Evolutionary conservation across 2,329 filamentous ascomycete species (phyloP).

Genomic region (Sporothrix mexicana): DNA sequence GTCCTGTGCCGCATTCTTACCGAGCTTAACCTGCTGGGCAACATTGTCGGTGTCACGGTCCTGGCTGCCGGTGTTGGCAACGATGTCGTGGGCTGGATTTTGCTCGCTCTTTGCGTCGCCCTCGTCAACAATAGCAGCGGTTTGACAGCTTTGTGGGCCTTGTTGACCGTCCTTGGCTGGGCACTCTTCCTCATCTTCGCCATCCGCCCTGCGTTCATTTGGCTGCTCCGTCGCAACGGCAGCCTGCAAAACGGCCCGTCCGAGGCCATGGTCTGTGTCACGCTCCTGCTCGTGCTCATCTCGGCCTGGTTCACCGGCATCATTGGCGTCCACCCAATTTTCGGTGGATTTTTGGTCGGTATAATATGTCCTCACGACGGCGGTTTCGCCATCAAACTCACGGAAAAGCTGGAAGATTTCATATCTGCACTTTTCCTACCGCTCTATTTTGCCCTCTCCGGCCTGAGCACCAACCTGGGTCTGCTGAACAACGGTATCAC

Average conservation of each 20-base stretch:
- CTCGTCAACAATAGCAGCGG: constrained; percentile 87
- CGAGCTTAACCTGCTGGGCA: constrained; percentile 83
- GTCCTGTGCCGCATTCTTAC: constrained; percentile 93
- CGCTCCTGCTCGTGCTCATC: constrained; percentile 75
- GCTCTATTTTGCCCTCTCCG: constrained; percentile 91
- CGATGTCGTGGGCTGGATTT: constrained; percentile 88
- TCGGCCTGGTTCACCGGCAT: constrained; percentile 86
- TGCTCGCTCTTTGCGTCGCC: constrained; percentile 90
- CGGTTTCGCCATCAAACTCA: constrained; percentile 87
- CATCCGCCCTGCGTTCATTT: constrained; percentile 76
- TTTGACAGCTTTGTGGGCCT: constrained; percentile 81
- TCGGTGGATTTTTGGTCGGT: constrained; percentile 88
- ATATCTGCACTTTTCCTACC: constrained; percentile 83
- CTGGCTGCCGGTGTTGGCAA: constrained; percentile 92
- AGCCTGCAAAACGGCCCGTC: constrained; percentile 87
- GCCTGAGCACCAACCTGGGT: constrained; percentile 85
- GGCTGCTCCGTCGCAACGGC: constrained; percentile 73
- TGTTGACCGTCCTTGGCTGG: constrained; percentile 77
- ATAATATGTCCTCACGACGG: constrained; percentile 89
- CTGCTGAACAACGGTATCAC: constrained; percentile 79
- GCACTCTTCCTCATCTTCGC: constrained; percentile 74
- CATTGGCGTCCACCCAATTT: constrained; percentile 93
- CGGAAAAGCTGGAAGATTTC: constrained; percentile 93
- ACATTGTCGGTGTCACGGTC: constrained; percentile 84
- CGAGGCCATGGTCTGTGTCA: constrained; percentile 82